phyloP scores from a whole-genome alignment of 1,284 basidiomycete species.

The Puccinia polysora region DNA sequence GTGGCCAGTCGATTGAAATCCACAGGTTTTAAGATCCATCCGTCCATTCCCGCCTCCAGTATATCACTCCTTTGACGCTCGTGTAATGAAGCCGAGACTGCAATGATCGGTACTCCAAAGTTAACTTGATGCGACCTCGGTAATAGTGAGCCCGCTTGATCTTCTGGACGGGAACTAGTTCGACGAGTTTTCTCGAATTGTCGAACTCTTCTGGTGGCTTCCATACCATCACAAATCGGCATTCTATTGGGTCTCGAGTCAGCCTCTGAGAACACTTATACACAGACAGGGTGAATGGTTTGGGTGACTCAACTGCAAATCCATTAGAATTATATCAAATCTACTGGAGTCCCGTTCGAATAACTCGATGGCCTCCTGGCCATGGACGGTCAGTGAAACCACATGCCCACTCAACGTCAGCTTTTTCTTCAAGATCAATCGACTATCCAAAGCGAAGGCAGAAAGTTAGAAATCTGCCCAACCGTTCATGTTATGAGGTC shows the following conservation, averaged over 20 bases:
- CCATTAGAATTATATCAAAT: slow-evolving; percentile 43
- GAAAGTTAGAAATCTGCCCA: neutral
- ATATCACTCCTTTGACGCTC: slow-evolving; percentile 64
- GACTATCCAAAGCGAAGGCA: slow-evolving; percentile 16
- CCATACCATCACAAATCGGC: slow-evolving; percentile 49
- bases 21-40: slow-evolving; percentile 81
- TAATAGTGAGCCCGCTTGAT: slow-evolving; percentile 44
- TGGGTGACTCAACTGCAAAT: slow-evolving; percentile 38
- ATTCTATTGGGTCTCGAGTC: slow-evolving; percentile 32
- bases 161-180: slow-evolving; percentile 30
- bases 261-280: slow-evolving; percentile 46
- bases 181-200: slow-evolving; percentile 44
- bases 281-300: neutral
- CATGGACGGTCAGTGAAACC: slow-evolving; percentile 49
- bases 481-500: neutral
- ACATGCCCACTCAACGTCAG: slow-evolving; percentile 49
- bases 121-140: slow-evolving; percentile 60
- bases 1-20: slow-evolving; percentile 59
- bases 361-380: slow-evolving; percentile 49
- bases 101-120: slow-evolving; percentile 72
- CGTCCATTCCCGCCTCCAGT: slow-evolving; percentile 65
- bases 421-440: slow-evolving; percentile 50
- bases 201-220: slow-evolving; percentile 49
- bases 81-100: slow-evolving; percentile 71
- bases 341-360: slow-evolving; percentile 45